These are phyloP conservation scores for Dryas integrifolia DNA, from an alignment of 331 rosid genomes.

Conservation along the genomic window DNA sequence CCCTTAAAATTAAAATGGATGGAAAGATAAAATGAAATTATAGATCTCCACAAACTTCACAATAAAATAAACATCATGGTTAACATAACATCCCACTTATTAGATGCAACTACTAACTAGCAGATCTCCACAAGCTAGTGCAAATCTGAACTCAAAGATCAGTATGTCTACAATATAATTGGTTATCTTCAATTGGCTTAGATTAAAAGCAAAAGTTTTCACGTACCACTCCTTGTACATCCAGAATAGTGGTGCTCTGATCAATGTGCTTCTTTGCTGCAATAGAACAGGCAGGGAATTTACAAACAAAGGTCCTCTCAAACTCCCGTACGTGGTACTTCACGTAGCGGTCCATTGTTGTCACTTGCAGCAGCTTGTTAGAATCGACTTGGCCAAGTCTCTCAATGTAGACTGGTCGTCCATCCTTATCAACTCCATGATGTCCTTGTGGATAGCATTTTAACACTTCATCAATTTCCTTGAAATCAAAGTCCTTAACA, in stretches of 20 bases:
- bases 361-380: constrained; percentile 75
- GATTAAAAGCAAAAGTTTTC: not conserved
- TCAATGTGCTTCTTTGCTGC: constrained; percentile 87
- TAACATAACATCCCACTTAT: not conserved
- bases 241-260: constrained; percentile 91
- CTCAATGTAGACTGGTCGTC: constrained; percentile 85
- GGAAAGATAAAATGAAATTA: not conserved
- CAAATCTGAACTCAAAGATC: not conserved
- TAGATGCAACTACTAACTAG: not conserved
- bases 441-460: constrained; percentile 96
- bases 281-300: constrained; percentile 83
- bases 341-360: constrained; percentile 80
- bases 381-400: constrained; percentile 82
- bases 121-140: not conserved
- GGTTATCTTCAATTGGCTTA: not conserved
- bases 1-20: not conserved
- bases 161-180: not conserved
- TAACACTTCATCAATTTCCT: constrained; percentile 74
- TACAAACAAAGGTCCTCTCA: constrained; percentile 70
- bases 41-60: not conserved
- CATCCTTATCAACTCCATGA: constrained; percentile 90
- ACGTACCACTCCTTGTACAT: constrained; percentile 95
- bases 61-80: not conserved
- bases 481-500: constrained; percentile 73
- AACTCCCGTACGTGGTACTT: constrained; percentile 80